Conservation (phyloP, 176 grass and related monocot species). For the Elaeis guineensis region DNA sequence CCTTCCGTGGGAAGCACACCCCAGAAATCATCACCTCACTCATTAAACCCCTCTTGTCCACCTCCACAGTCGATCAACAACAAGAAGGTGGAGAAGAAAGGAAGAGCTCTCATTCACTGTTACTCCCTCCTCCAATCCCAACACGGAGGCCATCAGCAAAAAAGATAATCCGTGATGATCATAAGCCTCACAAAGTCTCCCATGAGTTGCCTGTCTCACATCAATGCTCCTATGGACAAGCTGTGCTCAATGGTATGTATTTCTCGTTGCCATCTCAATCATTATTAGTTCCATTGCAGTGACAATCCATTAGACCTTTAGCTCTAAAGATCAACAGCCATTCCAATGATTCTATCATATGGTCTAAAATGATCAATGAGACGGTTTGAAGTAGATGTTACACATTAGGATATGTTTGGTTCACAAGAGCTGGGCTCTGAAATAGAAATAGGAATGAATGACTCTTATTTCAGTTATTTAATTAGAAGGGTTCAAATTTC, state of each 20-base stretch:
- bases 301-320: too few species aligned
- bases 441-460: too few species aligned
- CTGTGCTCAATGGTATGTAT: slow-evolving; percentile 14
- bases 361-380: too few species aligned
- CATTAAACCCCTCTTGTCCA: slow-evolving; percentile 50
- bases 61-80: slow-evolving; percentile 22
- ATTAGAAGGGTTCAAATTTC: too few species aligned
- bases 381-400: too few species aligned
- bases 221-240: slow-evolving; percentile 15
- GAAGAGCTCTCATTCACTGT: slow-evolving; percentile 61
- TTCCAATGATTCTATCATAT: too few species aligned
- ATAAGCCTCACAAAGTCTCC: neutral
- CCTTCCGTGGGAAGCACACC: slow-evolving; percentile 60
- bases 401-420: too few species aligned
- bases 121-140: slow-evolving; percentile 16
- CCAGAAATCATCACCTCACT: slow-evolving; percentile 54
- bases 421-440: too few species aligned
- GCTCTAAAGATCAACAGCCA: too few species aligned
- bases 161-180: slow-evolving; percentile 58
- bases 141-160: slow-evolving; percentile 63
- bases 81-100: slow-evolving; percentile 32
- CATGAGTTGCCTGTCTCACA: neutral
- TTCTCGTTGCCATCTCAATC: neutral
- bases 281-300: too few species aligned
- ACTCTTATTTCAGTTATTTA: too few species aligned